phyloP scores from a whole-genome alignment of 441 rosid genomes.

The Sinapis alba region DNA sequence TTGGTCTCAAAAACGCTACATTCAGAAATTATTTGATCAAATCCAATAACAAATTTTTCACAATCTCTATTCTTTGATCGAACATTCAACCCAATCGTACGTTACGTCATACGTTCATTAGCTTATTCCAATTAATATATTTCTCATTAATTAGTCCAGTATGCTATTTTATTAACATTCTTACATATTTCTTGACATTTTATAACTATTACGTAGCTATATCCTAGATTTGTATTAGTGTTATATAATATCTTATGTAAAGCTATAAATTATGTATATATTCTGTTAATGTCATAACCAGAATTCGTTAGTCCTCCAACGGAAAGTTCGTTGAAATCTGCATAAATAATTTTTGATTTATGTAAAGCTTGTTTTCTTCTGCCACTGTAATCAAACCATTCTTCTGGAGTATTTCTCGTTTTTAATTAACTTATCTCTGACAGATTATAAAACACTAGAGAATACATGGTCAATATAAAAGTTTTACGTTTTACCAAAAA shows the following conservation, averaged over 20 bases:
- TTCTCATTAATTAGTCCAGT: neutral
- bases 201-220: too few relatives aligned
- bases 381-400: neutral
- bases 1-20: neutral
- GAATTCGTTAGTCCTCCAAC: constrained; percentile 4
- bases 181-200: too few relatives aligned
- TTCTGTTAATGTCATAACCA: neutral
- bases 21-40: neutral
- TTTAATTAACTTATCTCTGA: neutral
- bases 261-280: neutral
- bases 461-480: constrained; percentile 2
- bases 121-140: too few relatives aligned
- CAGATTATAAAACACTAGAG: neutral
- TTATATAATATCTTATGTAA: too few relatives aligned
- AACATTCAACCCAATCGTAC: too few relatives aligned
- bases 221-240: too few relatives aligned
- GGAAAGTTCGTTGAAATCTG: constrained; percentile 27
- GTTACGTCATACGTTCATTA: too few relatives aligned
- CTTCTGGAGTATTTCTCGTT: neutral
- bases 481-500: too few relatives aligned
- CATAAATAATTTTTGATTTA: constrained; percentile 15
- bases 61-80: too few relatives aligned
- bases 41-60: neutral
- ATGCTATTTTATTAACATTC: neutral
- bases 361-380: neutral